Conservation (phyloP, 768 basidiomycete genomes). For the Hortiboletus campestris region DNA sequence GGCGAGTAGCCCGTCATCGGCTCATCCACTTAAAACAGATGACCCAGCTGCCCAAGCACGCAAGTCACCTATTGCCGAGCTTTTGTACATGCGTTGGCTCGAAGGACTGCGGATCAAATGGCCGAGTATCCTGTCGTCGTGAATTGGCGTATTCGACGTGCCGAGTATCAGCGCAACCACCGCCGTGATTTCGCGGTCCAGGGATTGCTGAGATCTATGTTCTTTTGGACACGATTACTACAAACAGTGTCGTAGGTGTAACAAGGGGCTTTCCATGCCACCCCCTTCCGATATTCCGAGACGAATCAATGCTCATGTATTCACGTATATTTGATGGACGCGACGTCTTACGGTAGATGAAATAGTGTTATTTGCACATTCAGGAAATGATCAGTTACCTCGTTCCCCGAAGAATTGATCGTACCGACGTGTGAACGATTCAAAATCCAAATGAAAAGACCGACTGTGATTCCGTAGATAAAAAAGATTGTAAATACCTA, state of each 20-base stretch:
- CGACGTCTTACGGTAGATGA: conserved; percentile 2
- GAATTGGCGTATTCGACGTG: not conserved
- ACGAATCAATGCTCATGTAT: conserved; percentile 7
- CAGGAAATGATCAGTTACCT: not conserved
- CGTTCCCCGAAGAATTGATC: not conserved
- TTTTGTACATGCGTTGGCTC: conserved; percentile 96
- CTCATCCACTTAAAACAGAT: conserved; percentile 32
- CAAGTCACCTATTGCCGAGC: conserved; percentile 90
- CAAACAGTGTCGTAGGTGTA: not conserved
- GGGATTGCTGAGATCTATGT: not conserved
- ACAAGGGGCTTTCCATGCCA: not conserved
- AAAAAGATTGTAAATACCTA: conserved; percentile 5
- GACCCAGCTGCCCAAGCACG: conserved; percentile 45
- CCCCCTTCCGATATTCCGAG: not conserved
- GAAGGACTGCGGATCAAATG: conserved; percentile 90
- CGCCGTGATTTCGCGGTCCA: not conserved
- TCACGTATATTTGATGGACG: conserved; percentile 14
- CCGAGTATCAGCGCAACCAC: not conserved
- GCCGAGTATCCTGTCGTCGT: conserved; percentile 61
- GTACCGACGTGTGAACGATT: not conserved
- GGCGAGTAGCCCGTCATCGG: conserved; percentile 28
- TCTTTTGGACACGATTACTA: conserved; percentile 1
- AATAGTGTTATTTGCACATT: conserved; percentile 4
- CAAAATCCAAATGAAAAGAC: not conserved
- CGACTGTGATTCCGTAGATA: not conserved